Percentiles rank a stretch among this genome's conserved stretches.
Evolutionary conservation across 352 stramenopile species (phyloP).

Genomic region (Phytopythium litorale): DNA sequence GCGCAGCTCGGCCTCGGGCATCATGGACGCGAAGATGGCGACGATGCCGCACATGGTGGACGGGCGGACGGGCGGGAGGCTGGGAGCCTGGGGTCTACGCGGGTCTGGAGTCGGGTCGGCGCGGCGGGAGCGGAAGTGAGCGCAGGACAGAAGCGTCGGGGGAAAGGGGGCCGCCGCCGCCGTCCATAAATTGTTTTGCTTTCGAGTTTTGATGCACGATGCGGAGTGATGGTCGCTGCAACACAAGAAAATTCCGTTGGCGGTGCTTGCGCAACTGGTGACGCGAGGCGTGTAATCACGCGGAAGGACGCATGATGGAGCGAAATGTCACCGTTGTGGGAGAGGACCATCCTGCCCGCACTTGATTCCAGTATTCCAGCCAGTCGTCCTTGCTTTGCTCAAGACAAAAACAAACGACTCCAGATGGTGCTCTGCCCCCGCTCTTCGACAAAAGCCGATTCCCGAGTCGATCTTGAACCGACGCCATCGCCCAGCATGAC

Average conservation of each 20-base stretch:
- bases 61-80: too few relatives aligned
- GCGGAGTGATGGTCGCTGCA: conserved; percentile 5
- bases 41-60: conserved; percentile 97
- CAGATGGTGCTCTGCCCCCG: neutral
- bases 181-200: neutral
- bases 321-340: neutral
- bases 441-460: neutral
- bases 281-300: neutral
- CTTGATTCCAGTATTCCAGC: neutral
- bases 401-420: neutral
- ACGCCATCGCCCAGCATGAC: conserved; percentile 5
- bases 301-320: neutral
- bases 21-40: conserved; percentile 95
- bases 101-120: neutral
- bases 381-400: neutral
- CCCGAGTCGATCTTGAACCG: conserved; percentile 9
- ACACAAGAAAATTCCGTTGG: conserved; percentile 40
- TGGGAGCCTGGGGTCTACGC: neutral
- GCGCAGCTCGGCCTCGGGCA: conserved; percentile 91
- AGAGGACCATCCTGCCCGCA: neutral
- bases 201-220: neutral
- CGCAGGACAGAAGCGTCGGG: neutral
- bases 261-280: conserved; percentile 1
- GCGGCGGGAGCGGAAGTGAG: conserved; percentile 9
- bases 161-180: neutral